Conservation (phyloP, 2,329 filamentous ascomycete species). For the Diplodia corticola region DNA sequence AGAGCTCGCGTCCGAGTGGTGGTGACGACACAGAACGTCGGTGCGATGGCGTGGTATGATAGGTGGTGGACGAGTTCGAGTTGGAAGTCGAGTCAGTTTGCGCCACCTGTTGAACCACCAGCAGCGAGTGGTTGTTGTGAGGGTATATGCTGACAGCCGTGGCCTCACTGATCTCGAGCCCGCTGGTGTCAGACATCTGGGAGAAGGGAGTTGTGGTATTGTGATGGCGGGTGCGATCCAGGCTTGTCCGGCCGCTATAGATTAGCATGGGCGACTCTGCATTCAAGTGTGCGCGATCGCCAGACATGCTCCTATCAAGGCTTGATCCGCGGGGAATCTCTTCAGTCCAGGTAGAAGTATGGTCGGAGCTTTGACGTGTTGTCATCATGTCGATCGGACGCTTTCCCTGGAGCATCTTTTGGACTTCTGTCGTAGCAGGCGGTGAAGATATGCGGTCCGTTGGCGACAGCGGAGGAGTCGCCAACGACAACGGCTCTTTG, state of each 20-base stretch:
- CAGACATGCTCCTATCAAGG: slow-evolving; percentile 27
- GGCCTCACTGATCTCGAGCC: slow-evolving; percentile 61
- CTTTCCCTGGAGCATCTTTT: background rate
- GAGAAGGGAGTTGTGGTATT: slow-evolving; percentile 53
- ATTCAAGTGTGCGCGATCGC: slow-evolving; percentile 30
- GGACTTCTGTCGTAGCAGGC: slow-evolving; percentile 1
- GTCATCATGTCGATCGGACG: background rate
- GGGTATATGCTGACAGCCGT: slow-evolving; percentile 61
- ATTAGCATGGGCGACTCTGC: slow-evolving; percentile 32
- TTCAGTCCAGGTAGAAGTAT: slow-evolving; percentile 10
- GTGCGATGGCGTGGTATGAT: background rate
- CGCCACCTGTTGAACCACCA: slow-evolving; percentile 60
- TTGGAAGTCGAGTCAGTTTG: slow-evolving; percentile 31
- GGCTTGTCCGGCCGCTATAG: slow-evolving; percentile 38
- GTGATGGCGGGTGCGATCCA: slow-evolving; percentile 46
- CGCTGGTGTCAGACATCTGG: slow-evolving; percentile 50
- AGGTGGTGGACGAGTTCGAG: slow-evolving; percentile 6
- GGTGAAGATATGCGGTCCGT: background rate
- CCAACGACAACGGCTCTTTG: slow-evolving; percentile 1
- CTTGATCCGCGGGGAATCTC: slow-evolving; percentile 16
- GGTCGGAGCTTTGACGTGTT: background rate
- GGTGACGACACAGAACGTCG: slow-evolving; percentile 6
- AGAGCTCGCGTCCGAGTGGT: background rate
- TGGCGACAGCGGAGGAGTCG: background rate
- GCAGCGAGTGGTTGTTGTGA: slow-evolving; percentile 63